Evolutionary conservation across 2,329 filamentous ascomycete genomes (phyloP).

Genomic region (Myriosclerotinia curreyana): DNA sequence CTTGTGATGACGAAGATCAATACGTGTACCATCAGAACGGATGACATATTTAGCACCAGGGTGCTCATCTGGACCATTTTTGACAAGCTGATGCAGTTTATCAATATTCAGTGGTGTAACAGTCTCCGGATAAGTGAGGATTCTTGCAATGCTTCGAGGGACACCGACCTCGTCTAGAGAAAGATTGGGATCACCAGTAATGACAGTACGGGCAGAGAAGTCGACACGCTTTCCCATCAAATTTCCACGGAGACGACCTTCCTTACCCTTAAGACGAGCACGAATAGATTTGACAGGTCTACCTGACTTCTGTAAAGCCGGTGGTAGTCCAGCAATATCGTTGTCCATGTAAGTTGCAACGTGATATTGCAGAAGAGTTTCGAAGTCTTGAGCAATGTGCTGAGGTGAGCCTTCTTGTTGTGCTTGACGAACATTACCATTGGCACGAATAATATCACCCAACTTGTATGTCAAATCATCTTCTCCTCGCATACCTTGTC

Average conservation of each 20-base stretch:
- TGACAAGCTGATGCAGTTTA: slow-evolving; percentile 82
- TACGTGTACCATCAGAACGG: slow-evolving; percentile 85
- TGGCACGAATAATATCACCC: slow-evolving; percentile 96
- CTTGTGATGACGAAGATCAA: slow-evolving; percentile 92
- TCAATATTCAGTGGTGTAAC: slow-evolving; percentile 98
- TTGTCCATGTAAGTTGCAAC: slow-evolving; percentile 99
- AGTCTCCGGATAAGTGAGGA: slow-evolving; percentile 92
- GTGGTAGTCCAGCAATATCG: slow-evolving; percentile 92
- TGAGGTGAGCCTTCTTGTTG: slow-evolving; percentile 88
- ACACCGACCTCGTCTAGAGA: slow-evolving; percentile 97
- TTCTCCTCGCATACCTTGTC: slow-evolving; percentile 88
- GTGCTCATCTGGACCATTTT: slow-evolving; percentile 91
- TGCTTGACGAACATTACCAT: slow-evolving; percentile 88
- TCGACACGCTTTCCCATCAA: slow-evolving; percentile 99
- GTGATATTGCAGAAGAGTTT: slow-evolving; percentile 90
- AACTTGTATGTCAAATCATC: slow-evolving; percentile 99
- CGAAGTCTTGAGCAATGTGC: slow-evolving; percentile 88
- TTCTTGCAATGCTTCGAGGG: slow-evolving; percentile 86
- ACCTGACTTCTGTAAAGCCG: slow-evolving; percentile 94
- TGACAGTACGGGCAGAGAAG: slow-evolving; percentile 98
- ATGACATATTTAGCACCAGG: slow-evolving; percentile 97
- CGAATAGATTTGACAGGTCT: slow-evolving; percentile 95
- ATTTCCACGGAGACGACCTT: slow-evolving; percentile 95
- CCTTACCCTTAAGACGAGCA: slow-evolving; percentile 96
- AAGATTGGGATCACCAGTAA: slow-evolving; percentile 96